Percentiles rank a stretch among this genome's conserved stretches.
Conservation (phyloP, 2,329 filamentous ascomycete species). For the Fusarium cyanostomum region DNA sequence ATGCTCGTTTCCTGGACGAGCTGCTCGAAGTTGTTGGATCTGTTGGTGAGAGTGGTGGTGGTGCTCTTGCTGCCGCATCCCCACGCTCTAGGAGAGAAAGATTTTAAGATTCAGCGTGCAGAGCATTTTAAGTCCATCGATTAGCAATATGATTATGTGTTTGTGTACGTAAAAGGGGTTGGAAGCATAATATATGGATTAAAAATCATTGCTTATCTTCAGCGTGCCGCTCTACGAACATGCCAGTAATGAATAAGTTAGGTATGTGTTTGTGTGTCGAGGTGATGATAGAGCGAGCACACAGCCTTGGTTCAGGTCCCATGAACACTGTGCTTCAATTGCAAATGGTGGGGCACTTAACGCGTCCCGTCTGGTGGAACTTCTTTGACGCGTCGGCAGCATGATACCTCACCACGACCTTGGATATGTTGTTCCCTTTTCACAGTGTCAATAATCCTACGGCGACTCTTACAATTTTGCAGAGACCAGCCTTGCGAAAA, state of each 20-base stretch:
- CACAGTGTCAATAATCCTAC: neutral
- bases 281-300: no score
- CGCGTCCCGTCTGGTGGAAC: slow-evolving; percentile 37
- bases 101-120: slow-evolving; percentile 6
- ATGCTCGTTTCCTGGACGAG: slow-evolving; percentile 62
- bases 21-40: slow-evolving; percentile 50
- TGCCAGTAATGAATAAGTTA: no score
- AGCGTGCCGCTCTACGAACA: no score
- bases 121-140: neutral
- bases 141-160: no score
- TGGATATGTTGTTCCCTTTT: neutral
- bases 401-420: neutral
- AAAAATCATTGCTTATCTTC: no score
- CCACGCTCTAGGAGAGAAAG: slow-evolving; percentile 9
- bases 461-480: neutral
- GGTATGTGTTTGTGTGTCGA: no score
- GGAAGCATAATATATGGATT: no score
- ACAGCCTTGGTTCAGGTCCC: no score
- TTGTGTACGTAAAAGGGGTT: no score
- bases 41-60: slow-evolving; percentile 39
- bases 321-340: slow-evolving; percentile 5
- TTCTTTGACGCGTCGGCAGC: no score
- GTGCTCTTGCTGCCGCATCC: neutral
- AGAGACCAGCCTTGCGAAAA: slow-evolving; percentile 47
- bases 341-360: slow-evolving; percentile 32